These are phyloP conservation scores for Thelonectria discophora DNA, from an alignment of 2,329 filamentous ascomycete species.

Conservation along the genomic window DNA sequence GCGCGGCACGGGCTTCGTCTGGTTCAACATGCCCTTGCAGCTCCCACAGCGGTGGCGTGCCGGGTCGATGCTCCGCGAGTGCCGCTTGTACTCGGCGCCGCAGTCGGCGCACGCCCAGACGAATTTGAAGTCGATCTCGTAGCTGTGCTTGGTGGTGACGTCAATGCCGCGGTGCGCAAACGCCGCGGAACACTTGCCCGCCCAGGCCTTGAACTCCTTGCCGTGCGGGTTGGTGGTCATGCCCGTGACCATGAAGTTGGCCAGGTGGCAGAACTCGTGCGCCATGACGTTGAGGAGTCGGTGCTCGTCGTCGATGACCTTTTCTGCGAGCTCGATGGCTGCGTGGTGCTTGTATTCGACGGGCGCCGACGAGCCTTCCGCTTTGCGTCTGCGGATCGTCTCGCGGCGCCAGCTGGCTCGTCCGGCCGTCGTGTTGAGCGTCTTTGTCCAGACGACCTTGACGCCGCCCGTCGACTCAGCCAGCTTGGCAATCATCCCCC, in stretches of 20 bases:
- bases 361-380: constrained; percentile 38
- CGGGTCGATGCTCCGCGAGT: constrained; percentile 85
- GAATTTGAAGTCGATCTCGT: constrained; percentile 92
- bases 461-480: constrained; percentile 74
- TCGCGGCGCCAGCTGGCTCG: constrained; percentile 77
- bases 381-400: constrained; percentile 51
- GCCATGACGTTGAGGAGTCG: constrained; percentile 90
- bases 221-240: constrained; percentile 83
- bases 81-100: constrained; percentile 77
- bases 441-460: constrained; percentile 77
- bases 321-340: constrained; percentile 86
- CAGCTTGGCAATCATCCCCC: constrained; percentile 66
- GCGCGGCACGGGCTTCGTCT: constrained; percentile 79
- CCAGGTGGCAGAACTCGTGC: constrained; percentile 95
- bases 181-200: constrained; percentile 59
- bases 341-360: constrained; percentile 67
- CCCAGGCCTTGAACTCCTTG: constrained; percentile 83
- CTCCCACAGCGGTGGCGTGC: constrained; percentile 75
- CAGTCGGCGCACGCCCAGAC: constrained; percentile 82
- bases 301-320: constrained; percentile 81
- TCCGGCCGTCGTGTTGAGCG: constrained; percentile 81
- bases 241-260: constrained; percentile 87
- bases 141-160: constrained; percentile 90
- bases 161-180: constrained; percentile 72
- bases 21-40: constrained; percentile 76